Conservation (phyloP, 805 yeast species). For the Tetrapisispora namnaoensis region DNA sequence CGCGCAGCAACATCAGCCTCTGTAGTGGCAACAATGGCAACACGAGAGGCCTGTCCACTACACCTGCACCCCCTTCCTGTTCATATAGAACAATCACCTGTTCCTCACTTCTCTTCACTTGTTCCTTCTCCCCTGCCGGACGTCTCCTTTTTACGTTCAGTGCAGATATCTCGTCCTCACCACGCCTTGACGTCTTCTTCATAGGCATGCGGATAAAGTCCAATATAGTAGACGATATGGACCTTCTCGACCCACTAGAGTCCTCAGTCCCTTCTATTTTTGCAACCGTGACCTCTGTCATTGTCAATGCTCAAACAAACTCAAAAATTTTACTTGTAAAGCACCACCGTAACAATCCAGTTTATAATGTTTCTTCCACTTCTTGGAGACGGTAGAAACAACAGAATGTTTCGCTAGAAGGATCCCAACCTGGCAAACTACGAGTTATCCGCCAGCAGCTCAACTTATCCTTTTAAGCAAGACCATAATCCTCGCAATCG, state of each 20-base stretch:
- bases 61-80: background rate
- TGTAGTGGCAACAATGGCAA: conserved; percentile 26
- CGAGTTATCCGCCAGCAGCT: no score
- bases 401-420: no score
- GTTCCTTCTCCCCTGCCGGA: background rate
- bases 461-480: no score
- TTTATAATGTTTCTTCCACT: no score
- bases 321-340: no score
- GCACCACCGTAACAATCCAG: no score
- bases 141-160: background rate
- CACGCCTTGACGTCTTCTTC: background rate
- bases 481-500: no score
- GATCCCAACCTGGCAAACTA: no score
- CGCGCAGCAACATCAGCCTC: conserved; percentile 20
- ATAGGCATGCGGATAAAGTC: conserved; percentile 14
- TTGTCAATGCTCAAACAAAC: no score
- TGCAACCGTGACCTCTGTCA: no score
- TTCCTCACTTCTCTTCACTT: background rate
- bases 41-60: conserved; percentile 20
- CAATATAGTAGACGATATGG: conserved; percentile 22
- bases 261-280: background rate
- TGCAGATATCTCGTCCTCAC: background rate
- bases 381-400: no score
- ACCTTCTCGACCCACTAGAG: conserved; percentile 10
- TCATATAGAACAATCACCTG: background rate